Conservation (phyloP, 331 rosid species). For the Malus hybrid region DNA sequence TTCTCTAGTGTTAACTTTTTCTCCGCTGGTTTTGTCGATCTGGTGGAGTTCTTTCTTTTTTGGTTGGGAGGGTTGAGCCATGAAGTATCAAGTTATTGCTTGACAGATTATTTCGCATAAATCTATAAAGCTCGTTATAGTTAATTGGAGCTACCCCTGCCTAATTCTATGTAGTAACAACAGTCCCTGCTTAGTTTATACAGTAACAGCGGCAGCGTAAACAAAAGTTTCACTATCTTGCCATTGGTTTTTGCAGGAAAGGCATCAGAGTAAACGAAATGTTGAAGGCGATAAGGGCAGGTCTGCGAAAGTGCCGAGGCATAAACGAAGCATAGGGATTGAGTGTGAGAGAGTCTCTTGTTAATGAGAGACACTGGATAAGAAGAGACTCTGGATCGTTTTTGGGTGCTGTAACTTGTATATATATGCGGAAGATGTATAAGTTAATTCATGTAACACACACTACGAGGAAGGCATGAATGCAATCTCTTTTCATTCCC, state of each 20-base stretch:
- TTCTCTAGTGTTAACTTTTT: neutral
- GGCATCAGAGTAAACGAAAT: slow-evolving; percentile 52
- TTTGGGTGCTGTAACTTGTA: too few relatives aligned
- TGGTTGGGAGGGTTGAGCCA: too few relatives aligned
- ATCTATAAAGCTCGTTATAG: neutral
- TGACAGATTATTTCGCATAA: neutral
- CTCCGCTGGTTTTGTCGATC: too few relatives aligned
- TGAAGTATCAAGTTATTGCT: neutral
- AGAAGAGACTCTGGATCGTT: too few relatives aligned
- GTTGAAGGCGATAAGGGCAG: slow-evolving; percentile 75
- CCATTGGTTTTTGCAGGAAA: slow-evolving; percentile 51
- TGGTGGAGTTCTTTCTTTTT: too few relatives aligned
- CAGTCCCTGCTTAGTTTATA: neutral
- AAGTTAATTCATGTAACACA: neutral
- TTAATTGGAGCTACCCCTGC: neutral
- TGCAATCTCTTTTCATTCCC: neutral
- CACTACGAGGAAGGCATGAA: neutral
- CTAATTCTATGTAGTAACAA: neutral
- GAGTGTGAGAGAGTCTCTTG: neutral
- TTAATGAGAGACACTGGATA: too few relatives aligned
- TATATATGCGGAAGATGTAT: too few relatives aligned
- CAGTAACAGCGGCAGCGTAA: neutral
- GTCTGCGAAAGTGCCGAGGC: slow-evolving; percentile 56
- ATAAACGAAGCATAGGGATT: slow-evolving; percentile 16
- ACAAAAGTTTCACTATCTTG: neutral